Evolutionary conservation across 768 basidiomycete genomes (phyloP), one percentile per base, ranked within the genome.

Genomic region (Russula ochroleuca): DNA sequence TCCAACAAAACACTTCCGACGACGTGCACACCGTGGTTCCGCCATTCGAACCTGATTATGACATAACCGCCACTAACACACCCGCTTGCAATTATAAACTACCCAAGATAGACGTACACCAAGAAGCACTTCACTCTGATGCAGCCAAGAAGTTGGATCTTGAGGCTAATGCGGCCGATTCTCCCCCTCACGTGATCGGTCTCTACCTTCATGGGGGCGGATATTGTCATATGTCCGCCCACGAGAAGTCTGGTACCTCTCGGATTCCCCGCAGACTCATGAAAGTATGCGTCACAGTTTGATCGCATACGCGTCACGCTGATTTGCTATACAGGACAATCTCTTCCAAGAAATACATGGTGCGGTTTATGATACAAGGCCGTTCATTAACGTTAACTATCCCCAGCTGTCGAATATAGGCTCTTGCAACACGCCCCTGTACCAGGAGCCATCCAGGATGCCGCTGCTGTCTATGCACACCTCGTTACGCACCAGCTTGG

Each of bases 221-320:
- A 15, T 83, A 82, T 62, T 82, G 79, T 66, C 82, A 83, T 64
- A 82, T 82, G 80, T 83, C 81, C 25, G 82, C 80, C 0, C 81
- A 82, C 59, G 82, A 83, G 69, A 72, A 70, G 9, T 73, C 79
- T 40, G 68, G 77, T 23, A 80, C 82, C 5, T 82, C 80, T 2
- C 73, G 78, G 57, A 79, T 84, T 53, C 82, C 82, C 13, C 72
- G 79, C 31, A 73, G 78, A 21, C 66, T 83, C 7, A 75, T 81
- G 48, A 74, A 78, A 72, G 82, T 78, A 55, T 2, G 70, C 49
- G 11, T 23, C 25, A 23, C 31, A 15, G 13, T 3, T 43, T 15
- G 13, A 25, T 8, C 3, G 3, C 4, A 47, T 51, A 51, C 25
- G 11, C 14, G 23, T 41, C 19, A 11, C 10, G 9, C 45, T 57